Conservation (phyloP, 768 basidiomycete genomes). For the Gloeophyllum trabeum region DNA sequence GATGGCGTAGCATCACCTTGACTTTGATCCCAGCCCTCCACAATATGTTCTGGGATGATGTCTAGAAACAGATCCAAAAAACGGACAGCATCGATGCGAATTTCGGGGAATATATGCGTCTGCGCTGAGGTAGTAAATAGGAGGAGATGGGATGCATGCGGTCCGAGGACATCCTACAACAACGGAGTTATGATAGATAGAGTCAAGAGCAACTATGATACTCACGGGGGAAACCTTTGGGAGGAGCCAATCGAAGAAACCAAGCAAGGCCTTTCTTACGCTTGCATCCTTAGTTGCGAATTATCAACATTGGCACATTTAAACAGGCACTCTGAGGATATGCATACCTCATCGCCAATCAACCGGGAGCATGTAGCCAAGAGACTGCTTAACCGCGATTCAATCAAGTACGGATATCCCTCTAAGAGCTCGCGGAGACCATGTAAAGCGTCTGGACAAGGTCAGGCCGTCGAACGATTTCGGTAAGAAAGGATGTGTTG, state of each 20-base stretch:
- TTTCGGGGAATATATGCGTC: constrained; percentile 92
- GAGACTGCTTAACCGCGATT: constrained; percentile 39
- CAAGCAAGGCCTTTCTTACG: constrained; percentile 64
- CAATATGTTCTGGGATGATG: constrained; percentile 52
- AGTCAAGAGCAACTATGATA: too few relatives aligned
- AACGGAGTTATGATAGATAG: constrained; percentile 1
- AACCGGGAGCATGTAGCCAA: constrained; percentile 55
- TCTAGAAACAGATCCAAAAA: constrained; percentile 70
- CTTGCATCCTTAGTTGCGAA: constrained; percentile 47
- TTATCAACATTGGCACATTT: neutral
- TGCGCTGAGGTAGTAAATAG: constrained; percentile 86
- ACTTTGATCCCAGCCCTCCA: constrained; percentile 51
- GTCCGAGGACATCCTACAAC: constrained; percentile 52
- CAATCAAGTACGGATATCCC: constrained; percentile 42
- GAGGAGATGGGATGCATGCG: constrained; percentile 67
- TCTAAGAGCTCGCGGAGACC: constrained; percentile 68
- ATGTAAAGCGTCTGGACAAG: constrained; percentile 49
- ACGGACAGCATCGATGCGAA: constrained; percentile 80
- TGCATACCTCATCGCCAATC: constrained; percentile 70
- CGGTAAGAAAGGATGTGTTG: constrained; percentile 2
- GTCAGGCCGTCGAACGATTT: constrained; percentile 1
- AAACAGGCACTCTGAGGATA: neutral
- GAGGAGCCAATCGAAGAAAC: constrained; percentile 67
- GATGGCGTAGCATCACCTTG: constrained; percentile 16
- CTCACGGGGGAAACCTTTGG: constrained; percentile 48